Evolutionary conservation across 169 alveolate species (phyloP), one percentile per base, ranked within the genome.

Genomic region (Theileria equi): DNA sequence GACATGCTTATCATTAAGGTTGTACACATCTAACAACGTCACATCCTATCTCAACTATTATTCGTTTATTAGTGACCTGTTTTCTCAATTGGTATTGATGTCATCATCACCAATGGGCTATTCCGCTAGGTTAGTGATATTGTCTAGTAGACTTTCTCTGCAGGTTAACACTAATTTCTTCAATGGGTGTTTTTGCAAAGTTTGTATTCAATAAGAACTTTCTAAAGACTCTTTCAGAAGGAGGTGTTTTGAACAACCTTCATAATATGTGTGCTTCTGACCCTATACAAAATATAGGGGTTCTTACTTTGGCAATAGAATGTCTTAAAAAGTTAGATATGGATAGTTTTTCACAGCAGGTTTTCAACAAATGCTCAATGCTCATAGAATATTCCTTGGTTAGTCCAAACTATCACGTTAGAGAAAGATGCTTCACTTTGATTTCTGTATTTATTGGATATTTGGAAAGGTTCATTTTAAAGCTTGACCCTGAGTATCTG

Each of bases 361-460:
- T 54, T 29, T 54, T 54, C 38, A 19, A 54, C 34, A 28, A 28
- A 49, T 54, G 65, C 47, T 16, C 17, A n/a, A 11, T 35, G 0
- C 47, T 54, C 7, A 11, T 54, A 19, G 21, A 49, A 23, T 25
- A 0, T 13, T 29, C 34, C 48, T 54, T 45, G 65, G 31, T 54
- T 34, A 36, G 52, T 16, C 13, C 65, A 25, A 76, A 71, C 60
- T 58, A 71, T 59, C 60, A 58, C 19, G 11, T 61, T 52, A 45
- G 73, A 3, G 82, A 71, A 31, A 5, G 57, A 52, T 45, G 65
- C 48, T 58, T 53, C 40, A 28, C 47, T 6, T 28, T 71, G 16
- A 36, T 71, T n/a, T 41, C 31, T 16, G 65, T 21, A 1, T 45
- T 60, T 31, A 17, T 50, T 17, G 28, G 28, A 11, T 43, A 52